Evolutionary conservation across 164 flowering plant genomes (phyloP), one percentile per base, ranked within the genome.

Genomic region (Brasenia schreberi): DNA sequence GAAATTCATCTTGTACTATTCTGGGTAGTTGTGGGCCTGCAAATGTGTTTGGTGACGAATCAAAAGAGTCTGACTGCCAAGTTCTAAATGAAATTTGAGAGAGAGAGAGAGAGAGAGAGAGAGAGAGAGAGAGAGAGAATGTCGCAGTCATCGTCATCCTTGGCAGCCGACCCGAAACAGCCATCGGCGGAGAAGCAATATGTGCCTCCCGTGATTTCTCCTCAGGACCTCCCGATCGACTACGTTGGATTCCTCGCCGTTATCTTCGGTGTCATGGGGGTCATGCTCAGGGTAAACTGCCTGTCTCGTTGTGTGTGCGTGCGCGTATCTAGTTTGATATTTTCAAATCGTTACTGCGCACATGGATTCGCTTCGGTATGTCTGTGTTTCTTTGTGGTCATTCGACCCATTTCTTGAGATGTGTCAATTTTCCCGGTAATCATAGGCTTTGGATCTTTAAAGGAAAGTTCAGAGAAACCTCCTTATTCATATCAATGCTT

Each of bases 241-340:
- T 90, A 90, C 79, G 75, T 93, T 18, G 98, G 98, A 7, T 88
- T 92, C 80, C 75, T 92, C 61, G 96, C 97, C 66, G 84, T 90
- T 70, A 42, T 90, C 61, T 82, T 82, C 73, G 97, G 92, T 42
- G 71, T 92, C 66, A 76, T 79, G 66, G 96, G 98, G 72, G 88
- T 87, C 69, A 85, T 92, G 91, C 85, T 92, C 78, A 78, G 90
- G 81, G 98, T 90, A 23, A 7, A 59, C 77, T 70, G 18, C 5
- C 33, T 58, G 12, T 16, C 58, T 7, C 39, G 59, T 66, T 67
- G 23, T 23, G 27, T 23, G 27, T 23, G 27, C 2, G 27, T 2
- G 27, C 27, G 27, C 53, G 5, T 53, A 44, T 42, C 14, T 64
- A 5, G 39, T 23, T 69, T 33, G 17, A 19, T 19, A 16, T 65